Evolutionary conservation across 2,329 filamentous ascomycete genomes (phyloP).

Genomic region (Colletotrichum sp.): DNA sequence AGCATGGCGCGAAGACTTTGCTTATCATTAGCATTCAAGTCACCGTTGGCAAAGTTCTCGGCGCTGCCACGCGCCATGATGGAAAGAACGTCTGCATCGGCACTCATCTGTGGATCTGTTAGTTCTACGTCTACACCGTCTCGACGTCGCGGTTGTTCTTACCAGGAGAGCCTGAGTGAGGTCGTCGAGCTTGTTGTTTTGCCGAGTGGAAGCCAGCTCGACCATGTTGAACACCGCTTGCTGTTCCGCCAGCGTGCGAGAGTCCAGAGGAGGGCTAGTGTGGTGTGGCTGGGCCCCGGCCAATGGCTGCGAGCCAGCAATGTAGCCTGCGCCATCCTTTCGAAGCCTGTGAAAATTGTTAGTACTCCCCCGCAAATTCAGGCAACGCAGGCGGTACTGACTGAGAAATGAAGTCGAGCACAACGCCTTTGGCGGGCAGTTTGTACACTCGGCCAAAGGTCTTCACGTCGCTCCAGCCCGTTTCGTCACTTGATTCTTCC

Average conservation of each 20-base stretch:
- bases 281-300: slow-evolving; percentile 21
- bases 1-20: slow-evolving; percentile 53
- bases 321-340: slow-evolving; percentile 43
- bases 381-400: slow-evolving; percentile 38
- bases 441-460: slow-evolving; percentile 71
- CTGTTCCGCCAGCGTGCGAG: slow-evolving; percentile 63
- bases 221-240: slow-evolving; percentile 70
- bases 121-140: slow-evolving; percentile 13
- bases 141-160: slow-evolving; percentile 34
- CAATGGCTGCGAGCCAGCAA: slow-evolving; percentile 27
- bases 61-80: slow-evolving; percentile 55
- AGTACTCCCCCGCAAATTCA: slow-evolving; percentile 4
- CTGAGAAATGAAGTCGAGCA: slow-evolving; percentile 75
- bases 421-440: slow-evolving; percentile 67
- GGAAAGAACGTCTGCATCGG: slow-evolving; percentile 48
- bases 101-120: slow-evolving; percentile 41
- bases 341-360: slow-evolving; percentile 33
- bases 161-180: slow-evolving; percentile 69
- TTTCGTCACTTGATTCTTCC: slow-evolving; percentile 60
- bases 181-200: slow-evolving; percentile 52
- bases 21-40: slow-evolving; percentile 48
- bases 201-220: slow-evolving; percentile 55
- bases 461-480: slow-evolving; percentile 61
- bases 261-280: slow-evolving; percentile 37
- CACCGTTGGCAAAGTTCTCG: slow-evolving; percentile 42